A percentile compares a stretch with the other conserved stretches of the same genome.
These are phyloP conservation scores for carrot (Daucus carota) DNA, from an alignment of 129 eudicot genomes.

Conservation along the genomic window DH1_v3.0 NC_030381.2:31082001-31082500, in stretches of 20 bases:
- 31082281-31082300: constrained; percentile 10
- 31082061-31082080: constrained; percentile 10
- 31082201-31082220: background rate
- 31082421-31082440: too few species aligned
- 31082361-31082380: too few species aligned
- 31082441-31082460: too few species aligned
- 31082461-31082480: too few species aligned
- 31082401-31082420: background rate
- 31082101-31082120: background rate
- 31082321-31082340: background rate
- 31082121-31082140: background rate
- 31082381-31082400: background rate
- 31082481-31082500: too few species aligned
- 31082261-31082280: constrained; percentile 14
- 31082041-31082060: constrained; percentile 10
- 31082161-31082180: constrained; percentile 3
- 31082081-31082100: background rate
- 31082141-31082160: constrained; percentile 14
- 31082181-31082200: constrained; percentile 8
- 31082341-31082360: background rate
- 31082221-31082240: background rate
- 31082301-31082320: background rate
- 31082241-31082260: background rate
- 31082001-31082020: constrained; percentile 1
- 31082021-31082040: background rate